phyloP scores from a whole-genome alignment of 140 eudicot genomes.

The Erigeron philadelphicus region DNA sequence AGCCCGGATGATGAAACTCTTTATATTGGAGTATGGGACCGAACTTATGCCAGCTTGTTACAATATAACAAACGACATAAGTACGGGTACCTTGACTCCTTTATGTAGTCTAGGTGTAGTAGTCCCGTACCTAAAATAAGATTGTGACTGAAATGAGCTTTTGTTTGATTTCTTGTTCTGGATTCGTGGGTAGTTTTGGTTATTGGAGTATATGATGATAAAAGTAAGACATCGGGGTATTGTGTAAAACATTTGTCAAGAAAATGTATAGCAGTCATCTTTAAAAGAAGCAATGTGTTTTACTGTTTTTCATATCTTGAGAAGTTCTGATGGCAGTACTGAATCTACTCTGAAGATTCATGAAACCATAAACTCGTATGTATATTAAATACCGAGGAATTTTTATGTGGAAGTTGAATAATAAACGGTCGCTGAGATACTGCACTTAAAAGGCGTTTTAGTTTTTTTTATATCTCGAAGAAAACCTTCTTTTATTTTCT shows the following conservation, averaged over 20 bases:
- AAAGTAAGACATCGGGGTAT: constrained; percentile 15
- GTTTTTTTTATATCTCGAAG: no score
- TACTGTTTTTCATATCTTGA: no score
- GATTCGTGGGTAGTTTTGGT: constrained; percentile 23
- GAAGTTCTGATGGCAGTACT: no score
- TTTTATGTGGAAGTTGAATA: no score
- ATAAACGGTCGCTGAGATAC: no score
- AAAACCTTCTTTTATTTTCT: no score
- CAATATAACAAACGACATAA: constrained; percentile 45
- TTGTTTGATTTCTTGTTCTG: constrained; percentile 16
- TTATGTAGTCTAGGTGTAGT: constrained; percentile 29
- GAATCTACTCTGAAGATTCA: no score
- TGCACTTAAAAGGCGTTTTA: no score
- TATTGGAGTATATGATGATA: constrained; percentile 30
- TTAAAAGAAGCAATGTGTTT: neutral
- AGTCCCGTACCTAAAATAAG: constrained; percentile 18
- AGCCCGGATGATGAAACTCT: constrained; percentile 77
- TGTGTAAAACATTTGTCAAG: constrained; percentile 27
- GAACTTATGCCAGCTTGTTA: constrained; percentile 74
- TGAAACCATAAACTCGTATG: no score
- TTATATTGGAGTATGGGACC: constrained; percentile 81
- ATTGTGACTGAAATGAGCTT: constrained; percentile 25
- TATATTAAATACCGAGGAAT: no score
- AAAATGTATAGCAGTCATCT: constrained; percentile 33
- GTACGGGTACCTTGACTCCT: constrained; percentile 51